Conservation (phyloP, 208 protist genomes). For the Leishmania turanica region DNA sequence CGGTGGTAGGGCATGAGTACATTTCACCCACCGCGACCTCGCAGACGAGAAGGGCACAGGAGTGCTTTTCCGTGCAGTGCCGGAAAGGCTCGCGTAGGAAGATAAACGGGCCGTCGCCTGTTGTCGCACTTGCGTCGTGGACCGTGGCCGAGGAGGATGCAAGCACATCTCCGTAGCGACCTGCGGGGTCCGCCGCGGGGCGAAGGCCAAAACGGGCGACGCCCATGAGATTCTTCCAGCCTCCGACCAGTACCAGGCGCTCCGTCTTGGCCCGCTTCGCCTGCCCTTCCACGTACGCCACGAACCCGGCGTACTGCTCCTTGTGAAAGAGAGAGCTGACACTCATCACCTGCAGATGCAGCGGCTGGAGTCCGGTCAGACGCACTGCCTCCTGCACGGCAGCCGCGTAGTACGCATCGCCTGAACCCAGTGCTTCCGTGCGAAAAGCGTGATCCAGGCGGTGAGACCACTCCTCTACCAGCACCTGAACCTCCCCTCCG, state of each 20-base stretch:
- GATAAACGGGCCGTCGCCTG: constrained; percentile 21
- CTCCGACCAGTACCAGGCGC: constrained; percentile 64
- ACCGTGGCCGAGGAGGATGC: neutral
- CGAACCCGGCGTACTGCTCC: constrained; percentile 63
- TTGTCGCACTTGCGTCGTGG: neutral
- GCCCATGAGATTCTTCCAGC: constrained; percentile 34
- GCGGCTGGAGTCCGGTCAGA: constrained; percentile 46
- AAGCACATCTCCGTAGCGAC: neutral
- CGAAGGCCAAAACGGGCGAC: constrained; percentile 43
- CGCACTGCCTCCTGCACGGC: constrained; percentile 48
- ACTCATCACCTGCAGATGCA: constrained; percentile 54
- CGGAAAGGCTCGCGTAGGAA: constrained; percentile 67
- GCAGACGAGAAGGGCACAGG: constrained; percentile 63
- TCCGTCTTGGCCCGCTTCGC: constrained; percentile 47
- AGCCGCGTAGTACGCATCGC: constrained; percentile 54
- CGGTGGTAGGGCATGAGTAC: constrained; percentile 26
- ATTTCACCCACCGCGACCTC: constrained; percentile 65
- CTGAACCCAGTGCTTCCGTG: constrained; percentile 38
- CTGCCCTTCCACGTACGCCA: constrained; percentile 27
- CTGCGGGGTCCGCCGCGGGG: neutral
- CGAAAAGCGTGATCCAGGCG: constrained; percentile 42
- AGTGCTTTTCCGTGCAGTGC: constrained; percentile 32
- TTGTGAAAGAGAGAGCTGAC: constrained; percentile 51
- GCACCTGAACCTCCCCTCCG: constrained; percentile 35
- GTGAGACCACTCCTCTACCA: constrained; percentile 58